Conservation (phyloP, 202 grass and related monocot species). For the Hordeum pubiflorum region DNA sequence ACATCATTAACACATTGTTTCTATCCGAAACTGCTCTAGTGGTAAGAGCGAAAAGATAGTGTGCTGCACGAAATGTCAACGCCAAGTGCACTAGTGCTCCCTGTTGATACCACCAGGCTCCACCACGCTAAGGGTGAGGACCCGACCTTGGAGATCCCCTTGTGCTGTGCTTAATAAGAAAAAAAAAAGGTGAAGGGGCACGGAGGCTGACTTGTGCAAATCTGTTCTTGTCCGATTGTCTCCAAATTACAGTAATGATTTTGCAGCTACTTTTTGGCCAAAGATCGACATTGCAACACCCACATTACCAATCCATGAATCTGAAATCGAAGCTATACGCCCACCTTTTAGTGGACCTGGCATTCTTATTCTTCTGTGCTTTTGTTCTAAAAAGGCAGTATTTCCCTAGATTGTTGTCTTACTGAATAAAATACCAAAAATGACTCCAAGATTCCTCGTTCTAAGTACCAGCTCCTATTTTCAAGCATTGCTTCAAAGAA, state of each 20-base stretch:
- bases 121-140: too few relatives aligned
- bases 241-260: not conserved
- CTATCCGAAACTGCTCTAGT: not conserved
- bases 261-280: not conserved
- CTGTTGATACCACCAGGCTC: conserved; percentile 10
- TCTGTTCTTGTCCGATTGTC: not conserved
- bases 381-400: not conserved
- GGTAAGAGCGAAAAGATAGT: not conserved
- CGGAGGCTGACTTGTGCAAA: not conserved
- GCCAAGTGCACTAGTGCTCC: not conserved
- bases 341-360: not conserved
- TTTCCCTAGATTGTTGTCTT: not conserved
- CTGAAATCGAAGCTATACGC: not conserved
- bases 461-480: not conserved
- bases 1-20: not conserved
- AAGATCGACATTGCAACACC: not conserved
- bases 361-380: not conserved
- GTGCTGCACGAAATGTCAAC: conserved; percentile 9
- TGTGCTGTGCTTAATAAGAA: not conserved
- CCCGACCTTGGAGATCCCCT: conserved; percentile 4
- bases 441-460: not conserved
- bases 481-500: not conserved
- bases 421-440: not conserved
- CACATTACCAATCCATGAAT: not conserved
- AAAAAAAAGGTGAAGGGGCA: not conserved